Conservation (phyloP, 2,329 filamentous ascomycete species). For the Chrysosporium keratinophilum region DNA sequence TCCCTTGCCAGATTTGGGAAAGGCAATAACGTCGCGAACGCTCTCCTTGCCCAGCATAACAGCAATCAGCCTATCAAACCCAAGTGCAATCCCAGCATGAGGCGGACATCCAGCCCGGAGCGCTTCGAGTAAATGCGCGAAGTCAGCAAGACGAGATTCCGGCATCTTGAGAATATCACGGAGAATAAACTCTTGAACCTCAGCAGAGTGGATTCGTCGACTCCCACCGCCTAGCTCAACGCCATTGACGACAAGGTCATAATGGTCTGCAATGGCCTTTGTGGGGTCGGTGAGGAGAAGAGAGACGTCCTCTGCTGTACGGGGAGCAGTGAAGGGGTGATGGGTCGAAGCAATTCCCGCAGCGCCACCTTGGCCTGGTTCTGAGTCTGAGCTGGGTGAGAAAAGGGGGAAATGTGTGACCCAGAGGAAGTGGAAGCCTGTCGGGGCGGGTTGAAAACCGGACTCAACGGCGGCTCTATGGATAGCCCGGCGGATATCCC, state of each 20-base stretch:
- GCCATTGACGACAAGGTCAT: conserved; percentile 92
- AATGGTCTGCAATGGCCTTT: conserved; percentile 70
- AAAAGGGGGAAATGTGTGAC: conserved; percentile 88
- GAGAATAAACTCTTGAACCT: conserved; percentile 76
- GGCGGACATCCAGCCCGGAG: conserved; percentile 80
- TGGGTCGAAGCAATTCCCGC: conserved; percentile 80
- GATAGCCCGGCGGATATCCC: conserved; percentile 60
- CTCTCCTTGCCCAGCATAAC: conserved; percentile 66
- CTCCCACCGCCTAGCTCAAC: conserved; percentile 89
- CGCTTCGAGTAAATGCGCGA: conserved; percentile 73
- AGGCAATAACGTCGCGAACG: conserved; percentile 88
- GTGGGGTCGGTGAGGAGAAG: conserved; percentile 63
- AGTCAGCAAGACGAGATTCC: conserved; percentile 61
- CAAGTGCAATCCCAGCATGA: conserved; percentile 85
- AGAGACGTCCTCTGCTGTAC: conserved; percentile 60
- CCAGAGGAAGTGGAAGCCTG: conserved; percentile 65
- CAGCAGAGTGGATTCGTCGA: conserved; percentile 76
- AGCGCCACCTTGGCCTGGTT: conserved; percentile 69
- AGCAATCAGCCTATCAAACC: conserved; percentile 78
- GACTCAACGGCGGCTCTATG: conserved; percentile 59
- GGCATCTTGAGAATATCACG: conserved; percentile 72
- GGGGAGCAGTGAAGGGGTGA: conserved; percentile 89
- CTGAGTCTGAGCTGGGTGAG: conserved; percentile 54
- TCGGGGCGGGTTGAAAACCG: conserved; percentile 43
- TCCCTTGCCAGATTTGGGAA: conserved; percentile 85